Base-by-base conservation (phyloP, 768 basidiomycete genomes). In the Panaeolus cyanescens region DNA sequence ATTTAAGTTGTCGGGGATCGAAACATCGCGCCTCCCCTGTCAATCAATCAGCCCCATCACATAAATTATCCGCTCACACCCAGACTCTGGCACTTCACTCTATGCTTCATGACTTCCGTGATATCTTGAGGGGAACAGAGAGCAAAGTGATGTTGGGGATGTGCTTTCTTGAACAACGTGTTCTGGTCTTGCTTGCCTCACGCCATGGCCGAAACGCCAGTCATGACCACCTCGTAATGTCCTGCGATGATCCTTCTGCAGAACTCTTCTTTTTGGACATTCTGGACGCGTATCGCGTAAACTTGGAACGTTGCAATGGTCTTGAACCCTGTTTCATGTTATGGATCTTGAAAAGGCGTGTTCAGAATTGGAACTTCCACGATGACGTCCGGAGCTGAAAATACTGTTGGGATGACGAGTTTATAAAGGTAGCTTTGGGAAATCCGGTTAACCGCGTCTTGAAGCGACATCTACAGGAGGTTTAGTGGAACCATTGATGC, bases 1-100 rank as follows among this genome's bases (percentile, higher is more conserved):
- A 50, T 50, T 50, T 50, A 50, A 50, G 45, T 50, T 25, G 45
- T 50, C 45, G 45, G 45, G 22, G 45, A 50, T 50, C 45, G 22
- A 50, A 50, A 50, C 45, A 50, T 50, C 45, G 45, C 45, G 45
- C 40, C 40, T 50, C 45, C 45, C 45, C 45, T 50, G 45, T 50
- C 45, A 50, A 22, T 22, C 45, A 50, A 50, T 50, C 45, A 50
- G 30, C 25, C 22, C 15, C 25, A 25, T 28, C 45, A 28, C 45
- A 50, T 28, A 50, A 50, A 50, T 28, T 28, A 50, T 50, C 45
- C 25, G 45, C 45, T 50, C 45, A 28, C 45, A 50, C 25, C 30
- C 7, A 20, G 22, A 42, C 39, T 50, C 22, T 50, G 45, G 15
- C 25, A 30, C 25, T 15, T 1, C 45, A 50, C 9, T 28, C 45